phyloP scores from a whole-genome alignment of 306 rosid species.

The Astragalus glycyphyllos region DNA sequence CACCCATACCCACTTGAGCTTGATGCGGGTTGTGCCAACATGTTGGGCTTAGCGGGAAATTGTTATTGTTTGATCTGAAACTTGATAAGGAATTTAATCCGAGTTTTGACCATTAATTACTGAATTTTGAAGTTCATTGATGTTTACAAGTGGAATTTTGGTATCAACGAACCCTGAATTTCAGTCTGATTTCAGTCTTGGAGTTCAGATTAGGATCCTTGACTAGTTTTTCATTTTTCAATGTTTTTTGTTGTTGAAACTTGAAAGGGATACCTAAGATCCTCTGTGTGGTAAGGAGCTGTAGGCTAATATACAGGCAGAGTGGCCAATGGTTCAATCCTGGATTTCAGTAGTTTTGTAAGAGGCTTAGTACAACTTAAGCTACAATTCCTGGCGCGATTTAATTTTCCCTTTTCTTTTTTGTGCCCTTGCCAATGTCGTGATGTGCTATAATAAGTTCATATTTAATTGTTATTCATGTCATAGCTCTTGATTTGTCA shows the following conservation, averaged over 20 bases:
- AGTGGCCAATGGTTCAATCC: conserved; percentile 21
- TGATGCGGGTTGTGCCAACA: background rate
- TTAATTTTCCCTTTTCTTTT: too few relatives aligned
- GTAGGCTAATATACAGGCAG: conserved; percentile 28
- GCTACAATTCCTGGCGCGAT: too few relatives aligned
- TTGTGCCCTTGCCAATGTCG: background rate
- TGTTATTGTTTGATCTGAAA: background rate
- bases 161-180: background rate
- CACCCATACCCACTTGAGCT: background rate
- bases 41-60: background rate
- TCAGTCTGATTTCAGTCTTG: background rate
- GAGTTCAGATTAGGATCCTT: conserved; percentile 12
- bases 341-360: conserved; percentile 20
- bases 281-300: conserved; percentile 15
- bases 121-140: conserved; percentile 1
- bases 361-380: background rate
- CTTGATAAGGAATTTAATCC: conserved; percentile 3
- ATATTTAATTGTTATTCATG: conserved; percentile 23
- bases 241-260: conserved; percentile 5
- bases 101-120: background rate
- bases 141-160: conserved; percentile 16
- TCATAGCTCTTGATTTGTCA: conserved; percentile 8
- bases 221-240: background rate
- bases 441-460: background rate
- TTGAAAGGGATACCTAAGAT: background rate